Conservation (phyloP, 805 yeast species). For the Alloascoidea hylecoeti region DNA sequence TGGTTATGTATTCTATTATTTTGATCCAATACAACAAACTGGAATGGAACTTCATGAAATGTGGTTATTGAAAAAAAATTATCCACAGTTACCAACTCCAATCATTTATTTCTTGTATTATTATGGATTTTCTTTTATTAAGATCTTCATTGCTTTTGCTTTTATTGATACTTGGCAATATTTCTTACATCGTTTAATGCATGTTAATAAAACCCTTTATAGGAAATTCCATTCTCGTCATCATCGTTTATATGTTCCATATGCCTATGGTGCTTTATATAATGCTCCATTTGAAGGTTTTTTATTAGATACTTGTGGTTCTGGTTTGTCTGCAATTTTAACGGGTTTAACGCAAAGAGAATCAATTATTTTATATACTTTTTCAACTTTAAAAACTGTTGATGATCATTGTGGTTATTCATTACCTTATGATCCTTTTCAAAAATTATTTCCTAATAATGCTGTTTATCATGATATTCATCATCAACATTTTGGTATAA, state of each 20-base stretch:
- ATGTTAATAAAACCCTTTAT: constrained; percentile 62
- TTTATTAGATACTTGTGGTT: constrained; percentile 79
- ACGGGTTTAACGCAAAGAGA: constrained; percentile 67
- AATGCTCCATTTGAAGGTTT: constrained; percentile 94
- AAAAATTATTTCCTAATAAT: constrained; percentile 83
- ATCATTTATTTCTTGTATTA: constrained; percentile 24
- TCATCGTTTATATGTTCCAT: constrained; percentile 89
- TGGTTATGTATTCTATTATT: constrained; percentile 39
- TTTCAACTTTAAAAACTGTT: constrained; percentile 91
- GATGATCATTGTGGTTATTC: constrained; percentile 99
- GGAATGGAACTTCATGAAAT: constrained; percentile 35
- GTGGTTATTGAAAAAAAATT: constrained; percentile 26
- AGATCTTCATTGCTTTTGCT: constrained; percentile 46
- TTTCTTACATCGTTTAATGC: constrained; percentile 82
- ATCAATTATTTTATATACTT: constrained; percentile 56
- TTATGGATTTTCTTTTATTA: constrained; percentile 48
- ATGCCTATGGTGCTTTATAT: constrained; percentile 92
- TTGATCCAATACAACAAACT: constrained; percentile 33
- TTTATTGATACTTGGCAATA: constrained; percentile 95
- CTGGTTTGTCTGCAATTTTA: constrained; percentile 64
- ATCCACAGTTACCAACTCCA: neutral
- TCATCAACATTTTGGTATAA: constrained; percentile 92
- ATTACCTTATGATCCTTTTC: constrained; percentile 85
- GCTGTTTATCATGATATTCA: constrained; percentile 95
- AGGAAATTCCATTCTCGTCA: constrained; percentile 84